A percentile compares a stretch with the other conserved stretches of the same genome.
phyloP scores from a whole-genome alignment of 768 basidiomycete genomes.

The Melanogaster broomeanus region DNA sequence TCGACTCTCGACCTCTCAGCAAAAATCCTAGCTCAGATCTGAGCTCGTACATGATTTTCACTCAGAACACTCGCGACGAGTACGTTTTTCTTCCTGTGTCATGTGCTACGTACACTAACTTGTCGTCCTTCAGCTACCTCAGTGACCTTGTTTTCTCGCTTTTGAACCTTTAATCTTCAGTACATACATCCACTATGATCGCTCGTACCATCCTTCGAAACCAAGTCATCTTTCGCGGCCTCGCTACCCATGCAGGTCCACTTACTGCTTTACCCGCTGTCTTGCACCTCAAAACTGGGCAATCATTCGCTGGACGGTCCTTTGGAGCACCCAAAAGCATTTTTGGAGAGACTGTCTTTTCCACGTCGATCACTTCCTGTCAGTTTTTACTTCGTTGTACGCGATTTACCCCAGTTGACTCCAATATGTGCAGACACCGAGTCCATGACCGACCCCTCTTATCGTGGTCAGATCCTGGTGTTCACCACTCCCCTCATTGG shows the following conservation, averaged over 20 bases:
- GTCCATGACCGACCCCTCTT: conserved; percentile 99
- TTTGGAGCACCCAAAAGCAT: conserved; percentile 88
- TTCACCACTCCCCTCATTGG: conserved; percentile 99
- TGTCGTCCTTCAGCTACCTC: conserved; percentile 63
- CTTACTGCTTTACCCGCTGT: conserved; percentile 64
- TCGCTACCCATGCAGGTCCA: conserved; percentile 67
- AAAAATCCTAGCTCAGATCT: conserved; percentile 15
- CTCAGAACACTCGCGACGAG: conserved; percentile 89
- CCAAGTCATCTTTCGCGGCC: conserved; percentile 53
- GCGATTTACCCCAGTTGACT: conserved; percentile 6
- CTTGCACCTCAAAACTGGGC: conserved; percentile 91
- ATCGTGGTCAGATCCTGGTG: conserved; percentile 96
- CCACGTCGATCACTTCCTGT: conserved; percentile 98
- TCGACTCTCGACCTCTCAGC: neutral
- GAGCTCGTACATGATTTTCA: conserved; percentile 73
- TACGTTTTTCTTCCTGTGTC: conserved; percentile 36
- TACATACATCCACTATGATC: conserved; percentile 56
- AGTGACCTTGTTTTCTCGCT: conserved; percentile 91
- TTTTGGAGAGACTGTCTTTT: conserved; percentile 98
- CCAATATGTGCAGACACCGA: conserved; percentile 76
- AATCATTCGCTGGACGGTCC: conserved; percentile 85
- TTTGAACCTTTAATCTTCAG: conserved; percentile 32
- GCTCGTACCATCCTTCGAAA: conserved; percentile 52
- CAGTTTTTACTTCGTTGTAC: conserved; percentile 30
- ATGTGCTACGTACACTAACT: conserved; percentile 12